phyloP scores from a whole-genome alignment of 768 basidiomycete species.

The Lactarius indigo region DNA sequence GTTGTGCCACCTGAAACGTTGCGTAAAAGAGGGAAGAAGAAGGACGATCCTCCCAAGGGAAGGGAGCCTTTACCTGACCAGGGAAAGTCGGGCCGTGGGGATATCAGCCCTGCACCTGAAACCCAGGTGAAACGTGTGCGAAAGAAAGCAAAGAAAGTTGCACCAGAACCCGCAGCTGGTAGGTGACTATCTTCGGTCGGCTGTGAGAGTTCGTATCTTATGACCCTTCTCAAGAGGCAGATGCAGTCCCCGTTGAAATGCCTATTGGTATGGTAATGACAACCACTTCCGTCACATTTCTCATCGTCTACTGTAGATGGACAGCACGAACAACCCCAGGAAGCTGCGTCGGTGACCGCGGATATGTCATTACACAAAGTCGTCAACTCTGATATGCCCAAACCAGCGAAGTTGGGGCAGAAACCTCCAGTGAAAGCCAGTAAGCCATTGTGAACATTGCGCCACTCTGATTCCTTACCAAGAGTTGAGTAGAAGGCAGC shows the following conservation, averaged over 20 bases:
- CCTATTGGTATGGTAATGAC: not conserved
- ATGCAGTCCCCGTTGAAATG: not conserved
- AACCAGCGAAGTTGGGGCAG: not conserved
- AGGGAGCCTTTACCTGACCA: not conserved
- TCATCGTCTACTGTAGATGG: not conserved
- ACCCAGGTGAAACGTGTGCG: conserved; percentile 4
- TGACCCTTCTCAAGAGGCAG: not conserved
- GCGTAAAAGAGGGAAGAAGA: conserved; percentile 10
- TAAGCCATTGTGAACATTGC: not conserved
- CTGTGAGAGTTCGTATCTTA: not conserved
- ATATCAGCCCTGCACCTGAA: not conserved
- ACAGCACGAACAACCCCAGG: not conserved
- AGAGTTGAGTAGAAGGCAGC: not conserved
- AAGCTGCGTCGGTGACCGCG: not conserved
- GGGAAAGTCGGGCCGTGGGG: not conserved
- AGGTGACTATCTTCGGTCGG: not conserved
- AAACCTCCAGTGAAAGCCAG: not conserved
- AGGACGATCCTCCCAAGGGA: not conserved
- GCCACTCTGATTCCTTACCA: not conserved
- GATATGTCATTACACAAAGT: not conserved
- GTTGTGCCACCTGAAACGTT: not conserved
- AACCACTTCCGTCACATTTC: not conserved
- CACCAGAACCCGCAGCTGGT: not conserved
- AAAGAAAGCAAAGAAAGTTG: not conserved
- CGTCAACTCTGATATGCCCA: not conserved